Base-by-base conservation (phyloP, 495 filamentous ascomycete species). In the Penicillium goetzii region DNA sequence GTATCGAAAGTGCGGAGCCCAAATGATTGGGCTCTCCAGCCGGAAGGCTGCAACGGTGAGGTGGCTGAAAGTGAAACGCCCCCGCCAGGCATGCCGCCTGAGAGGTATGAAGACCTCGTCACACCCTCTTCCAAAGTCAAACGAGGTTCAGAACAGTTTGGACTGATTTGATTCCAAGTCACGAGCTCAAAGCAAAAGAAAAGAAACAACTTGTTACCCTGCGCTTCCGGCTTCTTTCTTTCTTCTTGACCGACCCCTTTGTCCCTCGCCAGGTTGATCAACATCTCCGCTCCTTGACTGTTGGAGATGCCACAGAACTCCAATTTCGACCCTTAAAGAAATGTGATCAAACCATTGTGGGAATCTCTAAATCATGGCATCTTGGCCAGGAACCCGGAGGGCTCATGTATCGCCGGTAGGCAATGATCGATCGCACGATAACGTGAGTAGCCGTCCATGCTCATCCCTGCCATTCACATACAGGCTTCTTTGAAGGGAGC, bases 291-390 rank as follows among this genome's bases (percentile, higher is more conserved):
- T 52, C 26, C 49, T 32, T 32, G 0, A 17, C 36, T 2, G 36
- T 17, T 55, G 23, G 41, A 21, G n/a, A 23, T 23, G 19, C 7
- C 12, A 23, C 21, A 17, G n/a, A 19, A 9, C 26, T 23, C 11
- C 25, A 33, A 4, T 15, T 4, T 33, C 2, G 21, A 28, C 36
- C 36, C 17, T 25, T 21, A 3, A n/a, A 50, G 51, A 56, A 28
- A 67, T 67, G 51, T 47, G 30, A 63, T 21, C 19, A 19, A 21
- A 11, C 7, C 26, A 14, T 28, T 57, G 34, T 32, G 15, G n/a
- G n/a, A 34, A 40, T 26, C 9, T 23, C 21, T 32, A 19, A 43
- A 47, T n/a, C 12, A 63, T 63, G 64, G 19, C 60, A 63, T 67
- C 64, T 41, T 63, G 64, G 64, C 64, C 56, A 25, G 65, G 57